Evolutionary conservation across 257 asterid genomes (phyloP).

Genomic region (Mitragyna speciosa): DNA sequence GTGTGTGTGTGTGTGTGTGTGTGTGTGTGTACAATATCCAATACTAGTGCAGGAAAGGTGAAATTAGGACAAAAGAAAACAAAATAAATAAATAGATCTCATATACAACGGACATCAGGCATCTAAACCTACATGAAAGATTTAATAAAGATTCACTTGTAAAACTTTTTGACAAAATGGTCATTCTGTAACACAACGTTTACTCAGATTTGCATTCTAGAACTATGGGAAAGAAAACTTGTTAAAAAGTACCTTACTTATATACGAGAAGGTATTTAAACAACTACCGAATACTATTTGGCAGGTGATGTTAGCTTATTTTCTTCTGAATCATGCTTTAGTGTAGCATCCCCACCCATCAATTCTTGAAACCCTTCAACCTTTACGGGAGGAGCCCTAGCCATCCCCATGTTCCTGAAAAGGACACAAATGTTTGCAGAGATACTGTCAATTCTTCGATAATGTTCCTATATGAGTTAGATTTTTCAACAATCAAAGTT

Average conservation of each 20-base stretch:
- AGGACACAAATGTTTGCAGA: slow-evolving; percentile 2
- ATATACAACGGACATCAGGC: neutral
- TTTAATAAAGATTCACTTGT: neutral
- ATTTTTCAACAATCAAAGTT: slow-evolving; percentile 7
- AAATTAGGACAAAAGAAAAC: neutral
- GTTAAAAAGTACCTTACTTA: neutral
- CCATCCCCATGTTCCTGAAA: slow-evolving; percentile 69
- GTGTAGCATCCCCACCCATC: slow-evolving; percentile 83
- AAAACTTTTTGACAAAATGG: neutral
- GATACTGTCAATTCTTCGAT: neutral
- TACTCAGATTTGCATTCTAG: neutral
- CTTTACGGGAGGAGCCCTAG: slow-evolving; percentile 95
- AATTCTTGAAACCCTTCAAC: slow-evolving; percentile 98
- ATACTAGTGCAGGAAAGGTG: neutral
- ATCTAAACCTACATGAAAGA: neutral
- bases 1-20: too few species aligned
- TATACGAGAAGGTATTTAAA: neutral
- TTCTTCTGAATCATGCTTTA: slow-evolving; percentile 81
- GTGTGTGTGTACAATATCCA: too few species aligned
- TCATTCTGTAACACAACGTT: neutral
- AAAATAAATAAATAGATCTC: too few species aligned
- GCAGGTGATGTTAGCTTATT: slow-evolving; percentile 76
- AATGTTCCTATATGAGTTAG: slow-evolving; percentile 6
- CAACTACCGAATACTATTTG: slow-evolving; percentile 32
- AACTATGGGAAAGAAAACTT: neutral